These are phyloP conservation scores for Vigna reflexopilosa DNA, from an alignment of 306 rosid genomes.

Conservation along the genomic window DNA sequence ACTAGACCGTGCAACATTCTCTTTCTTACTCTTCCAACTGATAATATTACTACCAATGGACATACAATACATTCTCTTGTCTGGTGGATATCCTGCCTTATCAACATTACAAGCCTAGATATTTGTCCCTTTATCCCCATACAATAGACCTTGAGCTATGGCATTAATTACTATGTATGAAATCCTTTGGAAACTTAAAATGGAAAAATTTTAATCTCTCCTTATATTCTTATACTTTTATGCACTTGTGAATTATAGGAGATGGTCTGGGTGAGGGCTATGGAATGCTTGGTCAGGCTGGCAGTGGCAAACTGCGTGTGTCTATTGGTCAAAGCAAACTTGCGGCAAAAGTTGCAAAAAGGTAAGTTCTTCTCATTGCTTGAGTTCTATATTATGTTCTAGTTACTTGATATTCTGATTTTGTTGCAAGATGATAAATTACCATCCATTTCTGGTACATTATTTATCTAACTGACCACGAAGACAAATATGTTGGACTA, in stretches of 20 bases:
- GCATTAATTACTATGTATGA: neutral
- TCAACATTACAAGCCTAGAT: too few species aligned
- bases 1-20: too few species aligned
- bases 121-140: too few species aligned
- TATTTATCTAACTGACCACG: conserved; percentile 16
- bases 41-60: too few species aligned
- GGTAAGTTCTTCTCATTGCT: conserved; percentile 53
- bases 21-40: too few species aligned
- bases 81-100: too few species aligned
- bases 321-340: conserved; percentile 86
- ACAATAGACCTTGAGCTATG: neutral
- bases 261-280: conserved; percentile 98
- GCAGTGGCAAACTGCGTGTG: conserved; percentile 97
- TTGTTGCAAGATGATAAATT: conserved; percentile 13
- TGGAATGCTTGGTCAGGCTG: conserved; percentile 99
- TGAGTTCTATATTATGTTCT: conserved; percentile 5
- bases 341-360: conserved; percentile 90
- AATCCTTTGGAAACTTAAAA: conserved; percentile 24
- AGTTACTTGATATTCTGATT: conserved; percentile 22
- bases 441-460: conserved; percentile 5
- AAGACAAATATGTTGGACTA: conserved; percentile 26
- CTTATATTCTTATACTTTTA: conserved; percentile 38
- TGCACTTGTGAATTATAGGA: conserved; percentile 57
- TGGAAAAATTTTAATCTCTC: neutral
- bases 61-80: too few species aligned